Percentiles rank a stretch among this genome's conserved stretches.
phyloP scores from a whole-genome alignment of 192 early-diverging fungal species.

The Coemansia aciculifera region DNA sequence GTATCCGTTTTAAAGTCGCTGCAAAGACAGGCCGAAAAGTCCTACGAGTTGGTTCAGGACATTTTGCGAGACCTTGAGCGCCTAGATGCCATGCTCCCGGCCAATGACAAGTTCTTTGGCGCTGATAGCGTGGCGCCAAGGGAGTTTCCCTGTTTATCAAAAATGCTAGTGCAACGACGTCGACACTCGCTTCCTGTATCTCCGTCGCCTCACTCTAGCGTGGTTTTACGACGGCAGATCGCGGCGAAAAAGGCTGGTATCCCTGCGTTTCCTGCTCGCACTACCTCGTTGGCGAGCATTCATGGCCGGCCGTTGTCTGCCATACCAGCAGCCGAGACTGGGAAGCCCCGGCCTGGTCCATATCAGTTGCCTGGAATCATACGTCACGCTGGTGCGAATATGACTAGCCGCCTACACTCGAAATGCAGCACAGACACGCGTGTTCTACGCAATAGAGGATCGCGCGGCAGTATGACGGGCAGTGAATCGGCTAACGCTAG shows the following conservation, averaged over 20 bases:
- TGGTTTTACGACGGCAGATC: constrained; percentile 33
- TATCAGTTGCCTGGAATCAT: constrained; percentile 22
- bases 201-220: constrained; percentile 25
- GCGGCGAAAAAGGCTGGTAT: constrained; percentile 27
- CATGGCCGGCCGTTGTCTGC: constrained; percentile 23
- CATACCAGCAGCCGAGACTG: constrained; percentile 8
- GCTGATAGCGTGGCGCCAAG: constrained; percentile 15
- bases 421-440: constrained; percentile 19
- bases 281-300: constrained; percentile 2
- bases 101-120: constrained; percentile 17
- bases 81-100: constrained; percentile 37
- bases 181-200: constrained; percentile 16
- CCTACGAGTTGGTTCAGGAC: constrained; percentile 52
- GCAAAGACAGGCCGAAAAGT: constrained; percentile 51
- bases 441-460: constrained; percentile 18
- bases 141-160: constrained; percentile 20
- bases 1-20: constrained; percentile 36
- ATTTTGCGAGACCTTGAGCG: constrained; percentile 52
- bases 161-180: constrained; percentile 28
- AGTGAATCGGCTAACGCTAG: constrained; percentile 26
- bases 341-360: constrained; percentile 23
- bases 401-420: constrained; percentile 15
- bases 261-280: constrained; percentile 34
- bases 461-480: constrained; percentile 32
- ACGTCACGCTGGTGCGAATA: constrained; percentile 2